phyloP scores from a whole-genome alignment of 768 basidiomycete genomes.

The Crucibulum laeve region DNA sequence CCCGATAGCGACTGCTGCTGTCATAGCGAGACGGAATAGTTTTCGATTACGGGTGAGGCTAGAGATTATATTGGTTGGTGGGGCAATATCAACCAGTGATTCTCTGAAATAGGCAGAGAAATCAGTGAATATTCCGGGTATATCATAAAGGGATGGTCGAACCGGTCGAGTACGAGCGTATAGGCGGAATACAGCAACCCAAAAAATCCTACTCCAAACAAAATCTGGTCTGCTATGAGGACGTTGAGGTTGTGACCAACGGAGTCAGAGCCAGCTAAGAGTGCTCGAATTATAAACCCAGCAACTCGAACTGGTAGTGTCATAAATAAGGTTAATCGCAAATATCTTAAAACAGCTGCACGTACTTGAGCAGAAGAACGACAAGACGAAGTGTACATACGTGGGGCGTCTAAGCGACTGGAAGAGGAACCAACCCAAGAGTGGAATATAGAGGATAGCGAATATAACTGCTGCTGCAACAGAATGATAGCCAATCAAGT shows the following conservation, averaged over 20 bases:
- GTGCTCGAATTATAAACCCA: conserved; percentile 35
- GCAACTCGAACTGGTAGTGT: conserved; percentile 28
- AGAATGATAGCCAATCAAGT: conserved; percentile 27
- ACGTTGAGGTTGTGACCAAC: conserved; percentile 25
- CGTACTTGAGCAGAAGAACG: conserved; percentile 35
- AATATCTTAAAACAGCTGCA: not conserved
- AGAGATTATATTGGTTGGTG: conserved; percentile 12
- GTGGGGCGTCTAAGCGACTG: conserved; percentile 26
- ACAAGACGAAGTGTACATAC: conserved; percentile 26
- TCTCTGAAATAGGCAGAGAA: conserved; percentile 10
- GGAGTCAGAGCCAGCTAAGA: conserved; percentile 24
- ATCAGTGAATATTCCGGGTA: not conserved
- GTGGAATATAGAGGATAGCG: conserved; percentile 25
- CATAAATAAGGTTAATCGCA: not conserved
- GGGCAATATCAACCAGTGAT: conserved; percentile 8
- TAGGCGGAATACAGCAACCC: conserved; percentile 38
- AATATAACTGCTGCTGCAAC: conserved; percentile 29
- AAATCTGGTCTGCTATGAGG: conserved; percentile 32
- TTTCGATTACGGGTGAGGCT: conserved; percentile 22
- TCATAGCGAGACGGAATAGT: conserved; percentile 23
- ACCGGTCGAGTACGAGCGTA: conserved; percentile 38
- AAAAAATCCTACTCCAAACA: conserved; percentile 39
- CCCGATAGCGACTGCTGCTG: conserved; percentile 26
- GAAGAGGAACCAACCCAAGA: conserved; percentile 23
- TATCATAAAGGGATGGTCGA: conserved; percentile 1